Conservation (phyloP, 2,329 filamentous ascomycete genomes). For the Fusarium circinatum region DNA sequence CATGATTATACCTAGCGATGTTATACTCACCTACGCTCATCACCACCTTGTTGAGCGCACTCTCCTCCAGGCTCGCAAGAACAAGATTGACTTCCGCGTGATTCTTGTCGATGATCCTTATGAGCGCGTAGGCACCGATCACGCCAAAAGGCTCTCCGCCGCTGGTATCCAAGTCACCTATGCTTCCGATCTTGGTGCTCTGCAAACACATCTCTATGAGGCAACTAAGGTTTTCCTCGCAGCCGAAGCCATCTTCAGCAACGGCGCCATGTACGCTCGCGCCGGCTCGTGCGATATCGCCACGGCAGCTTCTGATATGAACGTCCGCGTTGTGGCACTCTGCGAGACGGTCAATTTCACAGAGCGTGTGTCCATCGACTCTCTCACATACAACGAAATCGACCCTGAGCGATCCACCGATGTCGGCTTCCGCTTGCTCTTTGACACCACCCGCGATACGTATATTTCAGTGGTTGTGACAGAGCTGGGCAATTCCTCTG, state of each 20-base stretch:
- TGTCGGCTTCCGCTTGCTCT: constrained; percentile 74
- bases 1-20: constrained; percentile 81
- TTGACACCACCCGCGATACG: constrained; percentile 89
- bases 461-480: constrained; percentile 91
- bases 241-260: constrained; percentile 94
- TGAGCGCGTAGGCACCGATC: constrained; percentile 61
- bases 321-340: constrained; percentile 85
- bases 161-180: constrained; percentile 83
- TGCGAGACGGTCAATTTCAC: constrained; percentile 96
- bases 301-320: constrained; percentile 79
- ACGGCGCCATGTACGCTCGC: constrained; percentile 88
- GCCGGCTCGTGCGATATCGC: constrained; percentile 89
- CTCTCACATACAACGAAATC: constrained; percentile 93
- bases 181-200: constrained; percentile 77
- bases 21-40: constrained; percentile 87
- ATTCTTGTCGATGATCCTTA: constrained; percentile 80
- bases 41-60: constrained; percentile 88
- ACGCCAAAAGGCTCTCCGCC: constrained; percentile 75
- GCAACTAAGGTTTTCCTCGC: constrained; percentile 84
- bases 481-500: constrained; percentile 87
- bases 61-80: constrained; percentile 75
- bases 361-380: constrained; percentile 86
- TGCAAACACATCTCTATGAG: constrained; percentile 76
- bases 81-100: constrained; percentile 82
- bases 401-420: constrained; percentile 74